Evolutionary conservation across 2,329 filamentous ascomycete genomes (phyloP), one percentile per base, ranked within the genome.

Genomic region (Exophiala phaeomuriformis): DNA sequence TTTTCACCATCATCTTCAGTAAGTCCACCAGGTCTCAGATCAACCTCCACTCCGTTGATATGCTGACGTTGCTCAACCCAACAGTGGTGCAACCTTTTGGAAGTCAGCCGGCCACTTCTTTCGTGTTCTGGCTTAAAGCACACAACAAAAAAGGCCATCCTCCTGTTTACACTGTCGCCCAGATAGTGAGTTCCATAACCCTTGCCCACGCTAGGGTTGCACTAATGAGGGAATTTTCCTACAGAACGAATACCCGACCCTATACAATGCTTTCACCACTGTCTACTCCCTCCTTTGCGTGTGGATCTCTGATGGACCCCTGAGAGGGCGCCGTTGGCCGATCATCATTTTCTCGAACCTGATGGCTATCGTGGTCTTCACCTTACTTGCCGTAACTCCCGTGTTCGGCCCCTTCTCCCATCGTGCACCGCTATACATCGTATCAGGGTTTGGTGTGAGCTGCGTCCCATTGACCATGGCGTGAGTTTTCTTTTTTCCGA

Each of bases 1-100:
- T 57, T 7, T 57, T 57, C 35, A 57, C 55, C 9, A 33, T 57
- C 7, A 57, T 57, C 43, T 57, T 57, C 49, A 57, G 55, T 57
- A 57, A 51, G 43, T 8, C 19, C n/a, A 1, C 19, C 27, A 8
- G 29, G 5, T n/a, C 29, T 27, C n/a, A n/a, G 12, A 30, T 8
- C 49, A 28, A 8, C 39, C n/a, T 36, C 12, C 39, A 30, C 33
- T 27, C n/a, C 12, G 37, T 5, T 35, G 10, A 35, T 35, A 10
- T 35, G 33, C 33, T 35, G 33, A 35, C 33, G 33, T 10, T 6
- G 39, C 9, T 36, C 19, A 33, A 35, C 40, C 35, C 8, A 8
- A 35, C 47, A 57, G 55, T 39, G 4, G 47, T 51, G 46, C 51
- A 57, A 53, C 47, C 55, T 3, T 57, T 57, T 42, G 39, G 46